A percentile compares a stretch with the other conserved stretches of the same genome.
phyloP scores from a whole-genome alignment of 441 rosid genomes.

The Macaranga tanarius region DNA sequence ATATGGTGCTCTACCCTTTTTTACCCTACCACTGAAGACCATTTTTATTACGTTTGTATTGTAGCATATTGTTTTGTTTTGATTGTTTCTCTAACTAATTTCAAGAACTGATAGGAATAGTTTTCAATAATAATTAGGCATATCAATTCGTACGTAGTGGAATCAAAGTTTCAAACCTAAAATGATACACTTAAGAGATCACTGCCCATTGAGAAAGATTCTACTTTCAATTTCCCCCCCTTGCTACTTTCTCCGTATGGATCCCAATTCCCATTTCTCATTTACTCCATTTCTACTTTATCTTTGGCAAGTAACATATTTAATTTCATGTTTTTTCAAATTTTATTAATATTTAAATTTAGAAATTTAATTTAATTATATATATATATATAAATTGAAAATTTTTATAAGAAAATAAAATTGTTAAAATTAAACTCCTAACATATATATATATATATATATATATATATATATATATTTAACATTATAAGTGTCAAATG shows the following conservation, averaged over 20 bases:
- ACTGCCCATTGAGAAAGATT: background rate
- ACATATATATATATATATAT: no score
- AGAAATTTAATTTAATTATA: no score
- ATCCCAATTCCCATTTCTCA: background rate
- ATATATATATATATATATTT: no score
- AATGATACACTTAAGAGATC: background rate
- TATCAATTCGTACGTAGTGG: background rate
- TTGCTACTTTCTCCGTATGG: no score
- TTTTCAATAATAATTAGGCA: background rate
- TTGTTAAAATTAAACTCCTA: no score
- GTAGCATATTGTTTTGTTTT: background rate
- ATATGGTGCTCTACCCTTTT: background rate
- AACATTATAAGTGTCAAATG: no score
- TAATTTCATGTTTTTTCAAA: no score
- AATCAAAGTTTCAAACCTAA: conserved; percentile 1
- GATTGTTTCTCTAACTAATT: background rate
- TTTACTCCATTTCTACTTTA: background rate
- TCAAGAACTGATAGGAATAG: background rate
- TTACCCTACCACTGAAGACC: background rate
- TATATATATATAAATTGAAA: no score
- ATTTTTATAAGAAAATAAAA: no score
- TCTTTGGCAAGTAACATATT: no score
- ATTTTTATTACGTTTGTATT: conserved; percentile 8
- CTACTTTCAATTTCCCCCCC: background rate
- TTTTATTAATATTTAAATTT: no score